A percentile compares a stretch with the other conserved stretches of the same genome.
These are phyloP conservation scores for Discostella stelligera DNA, from an alignment of 352 stramenopile genomes.

Conservation along the genomic window DNA sequence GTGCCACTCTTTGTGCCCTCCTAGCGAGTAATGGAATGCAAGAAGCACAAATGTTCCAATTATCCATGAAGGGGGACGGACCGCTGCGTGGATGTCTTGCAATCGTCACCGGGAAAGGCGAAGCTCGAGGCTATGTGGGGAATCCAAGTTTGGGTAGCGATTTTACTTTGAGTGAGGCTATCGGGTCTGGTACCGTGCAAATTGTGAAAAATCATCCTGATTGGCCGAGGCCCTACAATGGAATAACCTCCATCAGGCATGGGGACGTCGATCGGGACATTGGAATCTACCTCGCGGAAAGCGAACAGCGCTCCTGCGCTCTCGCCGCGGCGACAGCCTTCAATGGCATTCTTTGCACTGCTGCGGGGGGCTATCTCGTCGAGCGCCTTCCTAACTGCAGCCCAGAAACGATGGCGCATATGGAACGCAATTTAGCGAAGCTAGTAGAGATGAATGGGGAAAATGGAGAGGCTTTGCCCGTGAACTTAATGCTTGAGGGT, in stretches of 20 bases:
- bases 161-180: slow-evolving; percentile 10
- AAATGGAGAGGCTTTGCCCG: slow-evolving; percentile 55
- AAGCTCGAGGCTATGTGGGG: slow-evolving; percentile 70
- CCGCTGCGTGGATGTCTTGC: slow-evolving; percentile 66
- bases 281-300: slow-evolving; percentile 73
- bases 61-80: slow-evolving; percentile 74
- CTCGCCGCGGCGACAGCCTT: slow-evolving; percentile 65
- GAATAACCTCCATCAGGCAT: slow-evolving; percentile 71
- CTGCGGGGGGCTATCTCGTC: slow-evolving; percentile 76
- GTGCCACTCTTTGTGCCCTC: slow-evolving; percentile 57
- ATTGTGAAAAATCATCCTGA: slow-evolving; percentile 82
- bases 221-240: slow-evolving; percentile 81
- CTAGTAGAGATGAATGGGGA: slow-evolving; percentile 70
- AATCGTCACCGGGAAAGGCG: slow-evolving; percentile 60
- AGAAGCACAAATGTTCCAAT: slow-evolving; percentile 76
- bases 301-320: slow-evolving; percentile 79
- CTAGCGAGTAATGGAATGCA: slow-evolving; percentile 79
- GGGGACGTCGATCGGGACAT: slow-evolving; percentile 80
- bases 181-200: slow-evolving; percentile 47
- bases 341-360: slow-evolving; percentile 74
- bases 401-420: slow-evolving; percentile 47
- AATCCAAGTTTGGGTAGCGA: slow-evolving; percentile 53
- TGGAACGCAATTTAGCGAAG: slow-evolving; percentile 71
- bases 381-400: slow-evolving; percentile 71
- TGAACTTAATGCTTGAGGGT: slow-evolving; percentile 65